Percentiles rank a stretch among this genome's conserved stretches.
Conservation (phyloP, 2,329 filamentous ascomycete species). For the Pestalotiopsis sp. region DNA sequence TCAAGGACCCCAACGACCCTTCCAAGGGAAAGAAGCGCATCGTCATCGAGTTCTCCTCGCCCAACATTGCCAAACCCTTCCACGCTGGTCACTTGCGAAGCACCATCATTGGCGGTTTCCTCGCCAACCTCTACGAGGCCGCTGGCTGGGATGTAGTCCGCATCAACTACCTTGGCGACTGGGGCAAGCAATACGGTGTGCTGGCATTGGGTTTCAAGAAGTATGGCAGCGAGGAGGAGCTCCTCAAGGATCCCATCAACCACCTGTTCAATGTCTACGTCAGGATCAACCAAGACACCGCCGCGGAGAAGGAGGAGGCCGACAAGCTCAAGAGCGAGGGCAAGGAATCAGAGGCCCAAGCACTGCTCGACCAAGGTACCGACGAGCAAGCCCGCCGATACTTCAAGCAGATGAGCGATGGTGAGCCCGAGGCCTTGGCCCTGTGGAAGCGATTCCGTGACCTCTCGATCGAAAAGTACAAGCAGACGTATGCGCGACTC, state of each 20-base stretch:
- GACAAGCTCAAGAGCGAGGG: conserved; percentile 51
- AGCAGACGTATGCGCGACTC: conserved; percentile 59
- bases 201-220: conserved; percentile 69
- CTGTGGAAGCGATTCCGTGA: conserved; percentile 63
- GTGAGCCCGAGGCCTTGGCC: conserved; percentile 56
- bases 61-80: conserved; percentile 79
- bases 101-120: conserved; percentile 76
- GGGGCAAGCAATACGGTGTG: conserved; percentile 74
- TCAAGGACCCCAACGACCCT: conserved; percentile 49
- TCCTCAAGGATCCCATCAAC: conserved; percentile 67
- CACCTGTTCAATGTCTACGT: conserved; percentile 76
- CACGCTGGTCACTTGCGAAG: conserved; percentile 75
- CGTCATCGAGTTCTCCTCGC: conserved; percentile 74
- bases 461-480: conserved; percentile 61
- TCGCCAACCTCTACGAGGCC: conserved; percentile 68
- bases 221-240: conserved; percentile 67
- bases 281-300: conserved; percentile 64
- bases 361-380: conserved; percentile 45
- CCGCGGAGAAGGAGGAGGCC: conserved; percentile 62
- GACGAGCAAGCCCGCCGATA: conserved; percentile 60
- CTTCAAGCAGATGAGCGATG: conserved; percentile 64
- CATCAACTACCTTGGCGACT: conserved; percentile 79
- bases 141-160: conserved; percentile 72
- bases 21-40: conserved; percentile 48
- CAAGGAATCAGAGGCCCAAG: conserved; percentile 43